Evolutionary conservation across 2,329 filamentous ascomycete genomes (phyloP), one percentile per base, ranked within the genome.

Genomic region (Cyphellophora europaea): DNA sequence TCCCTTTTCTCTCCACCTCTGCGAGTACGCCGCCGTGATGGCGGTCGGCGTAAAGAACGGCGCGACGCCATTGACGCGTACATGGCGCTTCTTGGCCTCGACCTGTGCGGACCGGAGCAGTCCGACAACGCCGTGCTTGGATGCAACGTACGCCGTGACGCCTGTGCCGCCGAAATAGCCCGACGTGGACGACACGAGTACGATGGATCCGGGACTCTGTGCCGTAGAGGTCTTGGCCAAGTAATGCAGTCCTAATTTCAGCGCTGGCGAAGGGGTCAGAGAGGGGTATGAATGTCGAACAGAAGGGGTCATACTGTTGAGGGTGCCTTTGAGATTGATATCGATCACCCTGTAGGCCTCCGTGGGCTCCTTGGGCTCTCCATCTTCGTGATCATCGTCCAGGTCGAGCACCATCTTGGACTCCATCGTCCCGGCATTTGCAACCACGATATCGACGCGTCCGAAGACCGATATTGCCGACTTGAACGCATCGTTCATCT

Each of bases 11-110:
- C 49, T 47, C 63, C 63, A 69, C 15, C 45, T 38, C 6, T 54
- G 45, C 2, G 54, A 50, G 35, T 65, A 61, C 2, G 58, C 54
- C 11, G 51, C 52, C 0, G 65, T 60, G 12, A 68, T 59, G 28
- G 60, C 54, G 11, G 65, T 68, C 3, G 63, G 59, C 1, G 65
- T 69, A 8, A 66, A 56, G 49, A 65, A 70, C 2, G 66, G 65
- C 6, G 63, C 66, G n/a, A 69, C 52, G 4, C 59, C 62, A 42
- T 68, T 69, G 12, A 61, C 54, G 10, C 63, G 49, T 3, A 68
- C 54, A 11, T 51, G 48, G 15, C 58, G 51, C 28, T 53, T 44
- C 3, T 48, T 41, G 1, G 64, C 59, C 10, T 47, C 48, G 2
- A 33, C 28, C 39, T 65, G 59, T 6, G 55, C 59, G 4, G 57